Base-by-base conservation (phyloP, 2,329 filamentous ascomycete genomes). In the Pseudonectria foliicola region DNA sequence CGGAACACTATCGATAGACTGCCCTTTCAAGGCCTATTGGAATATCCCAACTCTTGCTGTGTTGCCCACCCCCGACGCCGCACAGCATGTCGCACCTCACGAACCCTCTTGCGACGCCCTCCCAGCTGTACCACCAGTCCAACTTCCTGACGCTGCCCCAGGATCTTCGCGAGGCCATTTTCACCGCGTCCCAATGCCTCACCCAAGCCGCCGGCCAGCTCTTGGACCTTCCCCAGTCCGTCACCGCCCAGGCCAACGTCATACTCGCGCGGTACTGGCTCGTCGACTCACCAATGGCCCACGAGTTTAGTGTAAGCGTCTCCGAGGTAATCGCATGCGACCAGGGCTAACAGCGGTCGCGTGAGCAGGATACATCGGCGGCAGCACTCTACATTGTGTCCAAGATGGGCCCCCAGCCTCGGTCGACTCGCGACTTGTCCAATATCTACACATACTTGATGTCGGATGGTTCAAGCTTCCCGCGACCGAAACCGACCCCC, bases 361-460 rank as follows among this genome's bases (percentile, higher is more conserved):
- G 5, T 35, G 25, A 13, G 23, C 54, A 92, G 83, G 81, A 92
- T 56, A 73, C 84, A 34, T 94, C 87, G 23, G 85, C 89, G 24
- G 86, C 86, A 12, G 71, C 78, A 1, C 62, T 96, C 33, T 96
- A 87, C 65, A 71, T 95, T 33, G 75, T 80, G 15, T 77, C 87
- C 21, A 96, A 96, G 63, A 73, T 92, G 38, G 87, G 88, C 15
- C 76, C 85, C 3, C 71, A 77, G 32, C 82, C 88, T 2, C 78
- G 82, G 39, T 82, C 83, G 10, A 77, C 86, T 1, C 80, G 88
- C 46, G 88, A 88, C 46, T 67, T 95, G 26, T 73, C 88, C 39
- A 92, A 89, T 55, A 82, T 90, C 40, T 95, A 93, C 61, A 73
- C 78, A 26, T 94, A 90, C 59, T 78, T 96, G 5, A 64, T 80